A percentile compares a stretch with the other conserved stretches of the same genome.
Evolutionary conservation across 1,284 basidiomycete species (phyloP).

Genomic region (Moesziomyces antarcticus): DNA sequence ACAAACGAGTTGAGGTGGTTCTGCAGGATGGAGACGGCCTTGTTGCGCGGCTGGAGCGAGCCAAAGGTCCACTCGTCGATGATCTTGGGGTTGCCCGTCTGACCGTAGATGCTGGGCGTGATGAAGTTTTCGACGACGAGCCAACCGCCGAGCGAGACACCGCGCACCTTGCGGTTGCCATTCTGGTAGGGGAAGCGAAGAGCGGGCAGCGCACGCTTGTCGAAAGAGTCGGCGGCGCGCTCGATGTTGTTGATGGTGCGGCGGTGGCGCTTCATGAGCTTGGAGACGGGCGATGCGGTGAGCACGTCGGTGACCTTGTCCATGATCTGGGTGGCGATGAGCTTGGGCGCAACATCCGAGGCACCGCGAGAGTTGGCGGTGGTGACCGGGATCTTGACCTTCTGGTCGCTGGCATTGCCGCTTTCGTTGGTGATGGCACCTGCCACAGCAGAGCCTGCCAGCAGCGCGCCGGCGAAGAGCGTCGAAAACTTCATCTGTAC

Average conservation of each 20-base stretch:
- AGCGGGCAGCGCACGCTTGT: conserved; percentile 15
- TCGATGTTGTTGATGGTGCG: neutral
- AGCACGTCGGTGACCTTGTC: conserved; percentile 18
- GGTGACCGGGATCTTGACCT: conserved; percentile 21
- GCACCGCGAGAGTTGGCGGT: conserved; percentile 45
- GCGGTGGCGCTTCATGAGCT: conserved; percentile 20
- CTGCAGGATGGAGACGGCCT: conserved; percentile 49
- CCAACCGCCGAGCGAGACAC: conserved; percentile 66
- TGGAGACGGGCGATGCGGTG: conserved; percentile 15
- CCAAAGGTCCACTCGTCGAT: conserved; percentile 89
- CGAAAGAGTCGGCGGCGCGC: neutral
- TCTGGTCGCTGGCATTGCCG: neutral
- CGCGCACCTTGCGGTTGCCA: conserved; percentile 44
- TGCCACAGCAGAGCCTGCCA: conserved; percentile 17
- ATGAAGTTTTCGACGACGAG: conserved; percentile 63
- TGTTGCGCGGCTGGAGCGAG: conserved; percentile 72
- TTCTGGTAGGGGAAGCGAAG: conserved; percentile 44
- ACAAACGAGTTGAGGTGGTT: conserved; percentile 84
- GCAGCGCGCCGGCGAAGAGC: conserved; percentile 17
- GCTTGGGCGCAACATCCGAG: conserved; percentile 14
- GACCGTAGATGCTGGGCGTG: conserved; percentile 71
- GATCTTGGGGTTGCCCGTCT: conserved; percentile 56
- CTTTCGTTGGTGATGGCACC: conserved; percentile 3
- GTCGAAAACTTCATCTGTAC: conserved; percentile 29
- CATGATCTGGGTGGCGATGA: conserved; percentile 20